Percentiles rank a stretch among this genome's conserved stretches.
Conservation (phyloP, 768 basidiomycete genomes). For the Russula earlei region DNA sequence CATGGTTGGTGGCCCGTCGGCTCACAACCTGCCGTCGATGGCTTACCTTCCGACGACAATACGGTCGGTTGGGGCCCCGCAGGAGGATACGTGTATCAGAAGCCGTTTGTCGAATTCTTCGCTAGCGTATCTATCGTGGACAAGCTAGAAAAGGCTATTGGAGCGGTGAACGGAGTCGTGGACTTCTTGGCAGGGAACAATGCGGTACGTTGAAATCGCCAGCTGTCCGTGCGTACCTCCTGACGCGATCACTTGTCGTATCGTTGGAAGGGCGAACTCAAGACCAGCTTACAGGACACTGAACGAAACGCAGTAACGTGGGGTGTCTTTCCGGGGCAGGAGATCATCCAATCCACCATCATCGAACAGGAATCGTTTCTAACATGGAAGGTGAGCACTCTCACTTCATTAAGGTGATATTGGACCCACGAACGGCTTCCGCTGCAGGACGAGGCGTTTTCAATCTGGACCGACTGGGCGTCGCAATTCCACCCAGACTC, state of each 20-base stretch:
- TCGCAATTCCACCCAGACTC: constrained; percentile 74
- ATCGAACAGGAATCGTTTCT: constrained; percentile 93
- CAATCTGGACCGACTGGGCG: constrained; percentile 94
- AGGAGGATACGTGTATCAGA: constrained; percentile 94
- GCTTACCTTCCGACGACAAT: constrained; percentile 59
- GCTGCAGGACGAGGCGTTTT: constrained; percentile 85
- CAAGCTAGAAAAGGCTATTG: constrained; percentile 48
- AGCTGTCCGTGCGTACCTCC: no score
- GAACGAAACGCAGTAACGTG: constrained; percentile 94
- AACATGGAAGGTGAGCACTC: constrained; percentile 79
- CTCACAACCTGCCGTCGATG: constrained; percentile 91
- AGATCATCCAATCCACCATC: constrained; percentile 92
- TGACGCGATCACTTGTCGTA: neutral
- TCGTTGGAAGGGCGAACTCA: constrained; percentile 54
- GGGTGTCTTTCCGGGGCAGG: constrained; percentile 97
- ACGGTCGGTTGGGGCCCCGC: constrained; percentile 90
- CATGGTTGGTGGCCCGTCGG: constrained; percentile 93
- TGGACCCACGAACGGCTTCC: neutral
- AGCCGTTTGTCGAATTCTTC: constrained; percentile 96
- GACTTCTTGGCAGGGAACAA: constrained; percentile 82
- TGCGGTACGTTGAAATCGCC: constrained; percentile 38
- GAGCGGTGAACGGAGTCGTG: constrained; percentile 53
- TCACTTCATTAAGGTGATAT: neutral
- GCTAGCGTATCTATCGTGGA: constrained; percentile 52
- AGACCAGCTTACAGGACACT: constrained; percentile 68